A percentile compares a stretch with the other conserved stretches of the same genome.
Conservation (phyloP, 768 basidiomycete species). For the Clitopilus hobsonii region DNA sequence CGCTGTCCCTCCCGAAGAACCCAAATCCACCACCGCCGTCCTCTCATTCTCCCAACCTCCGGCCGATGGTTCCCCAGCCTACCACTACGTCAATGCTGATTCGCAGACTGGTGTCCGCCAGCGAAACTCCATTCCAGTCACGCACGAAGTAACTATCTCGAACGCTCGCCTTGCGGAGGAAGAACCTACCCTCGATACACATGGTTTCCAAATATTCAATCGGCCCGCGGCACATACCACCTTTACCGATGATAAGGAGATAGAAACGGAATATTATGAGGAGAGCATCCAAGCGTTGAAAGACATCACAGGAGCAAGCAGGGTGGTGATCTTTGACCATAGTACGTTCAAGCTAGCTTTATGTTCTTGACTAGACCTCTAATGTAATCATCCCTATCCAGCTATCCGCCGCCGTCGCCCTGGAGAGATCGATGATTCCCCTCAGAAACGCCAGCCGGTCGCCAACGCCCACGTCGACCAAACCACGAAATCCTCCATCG, state of each 20-base stretch:
- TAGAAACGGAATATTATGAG: conserved; percentile 52
- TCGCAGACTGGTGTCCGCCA: conserved; percentile 27
- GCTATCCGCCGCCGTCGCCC: conserved; percentile 33
- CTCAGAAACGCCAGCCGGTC: conserved; percentile 31
- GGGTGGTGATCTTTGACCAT: conserved; percentile 58
- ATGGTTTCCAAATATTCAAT: conserved; percentile 45
- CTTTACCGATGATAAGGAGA: conserved; percentile 47
- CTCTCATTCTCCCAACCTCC: conserved; percentile 35
- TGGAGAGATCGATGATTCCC: conserved; percentile 17
- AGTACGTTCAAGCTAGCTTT: conserved; percentile 32
- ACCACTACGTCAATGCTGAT: conserved; percentile 28
- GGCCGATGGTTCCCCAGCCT: conserved; percentile 34
- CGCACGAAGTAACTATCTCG: conserved; percentile 36
- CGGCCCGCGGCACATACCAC: conserved; percentile 37
- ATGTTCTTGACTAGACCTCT: neutral
- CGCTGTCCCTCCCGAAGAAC: neutral
- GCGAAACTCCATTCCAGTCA: conserved; percentile 27
- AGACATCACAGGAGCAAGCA: conserved; percentile 52
- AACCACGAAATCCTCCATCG: conserved; percentile 25
- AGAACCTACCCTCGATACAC: conserved; percentile 37
- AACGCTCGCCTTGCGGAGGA: conserved; percentile 50
- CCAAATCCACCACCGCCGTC: conserved; percentile 19
- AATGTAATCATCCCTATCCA: conserved; percentile 8
- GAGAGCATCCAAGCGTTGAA: conserved; percentile 58
- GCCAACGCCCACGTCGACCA: conserved; percentile 35